Evolutionary conservation across 176 grass and related monocot genomes (phyloP), one percentile per base, ranked within the genome.

Genomic region (Aegilops umbellulata): DNA sequence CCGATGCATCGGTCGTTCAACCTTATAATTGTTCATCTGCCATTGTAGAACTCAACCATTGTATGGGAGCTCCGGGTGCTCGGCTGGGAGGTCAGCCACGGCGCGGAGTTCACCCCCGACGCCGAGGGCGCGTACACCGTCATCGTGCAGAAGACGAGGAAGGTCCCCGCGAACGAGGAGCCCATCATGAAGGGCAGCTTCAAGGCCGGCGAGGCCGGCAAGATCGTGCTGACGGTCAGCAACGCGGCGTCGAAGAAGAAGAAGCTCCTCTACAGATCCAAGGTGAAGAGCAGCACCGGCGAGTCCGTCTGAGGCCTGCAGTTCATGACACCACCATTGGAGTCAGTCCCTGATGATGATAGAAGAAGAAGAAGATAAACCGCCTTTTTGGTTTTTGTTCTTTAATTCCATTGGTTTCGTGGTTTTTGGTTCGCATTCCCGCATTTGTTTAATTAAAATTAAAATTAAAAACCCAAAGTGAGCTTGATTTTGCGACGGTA

Each of bases 231-330:
- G 29, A 92, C 71, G 5, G 57, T 95, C 78, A 87, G 94, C 86
- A 98, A 98, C 91, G 36, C 86, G 0, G 86, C 93, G 34, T 98
- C 93, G 16, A 98, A 98, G 96, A 98, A 95, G 88, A 98, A 98
- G 93, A 95, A 92, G 88, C 88, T 98, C 80, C 96, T 98, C 24
- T 92, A 95, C 89, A 84, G 96, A 89, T 92, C 86, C 49, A 98
- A 95, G 93, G 83, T 78, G 42, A 95, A 92, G 90, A 89, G 81
- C 89, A 90, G 81, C 89, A 63, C 89, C n/a, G 74, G 83, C 14
- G 85, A 92, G 63, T 97, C 76, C n/a, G 23, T 60, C 10, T 68
- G 82, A 89, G 69, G 34, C 32, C 65, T 0, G 19, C 32, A 47
- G 30, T 78, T 57, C 53, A 78, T 30, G 23, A 27, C 14, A 26